Evolutionary conservation across 805 yeast species (phyloP).

Genomic region (Candida coleopterorum): DNA sequence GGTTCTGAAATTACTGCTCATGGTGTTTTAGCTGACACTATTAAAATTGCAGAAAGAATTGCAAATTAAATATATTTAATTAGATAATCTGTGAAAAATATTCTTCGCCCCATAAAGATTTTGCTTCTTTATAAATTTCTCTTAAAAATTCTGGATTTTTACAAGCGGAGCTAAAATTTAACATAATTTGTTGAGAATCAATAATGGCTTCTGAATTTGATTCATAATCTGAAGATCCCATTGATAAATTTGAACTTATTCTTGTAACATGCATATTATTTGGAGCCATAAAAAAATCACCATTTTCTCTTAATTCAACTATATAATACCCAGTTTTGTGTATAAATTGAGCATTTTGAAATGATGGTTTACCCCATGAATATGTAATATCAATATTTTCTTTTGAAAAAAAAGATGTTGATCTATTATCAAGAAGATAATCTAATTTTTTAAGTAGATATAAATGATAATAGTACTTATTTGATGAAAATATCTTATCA

Average conservation of each 20-base stretch:
- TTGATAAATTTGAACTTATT: conserved; percentile 42
- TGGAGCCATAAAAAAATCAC: conserved; percentile 78
- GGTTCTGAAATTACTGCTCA: conserved; percentile 68
- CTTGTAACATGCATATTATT: conserved; percentile 80
- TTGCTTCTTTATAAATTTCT: conserved; percentile 56
- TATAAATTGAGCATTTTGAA: conserved; percentile 81
- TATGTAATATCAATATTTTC: conserved; percentile 63
- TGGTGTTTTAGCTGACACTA: conserved; percentile 91
- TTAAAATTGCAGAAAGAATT: conserved; percentile 87
- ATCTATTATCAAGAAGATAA: conserved; percentile 76
- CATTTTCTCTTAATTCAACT: conserved; percentile 78
- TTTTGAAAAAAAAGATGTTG: conserved; percentile 56
- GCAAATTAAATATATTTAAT: conserved; percentile 33
- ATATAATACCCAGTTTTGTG: conserved; percentile 87
- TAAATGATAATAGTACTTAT: conserved; percentile 71
- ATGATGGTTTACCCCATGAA: conserved; percentile 88
- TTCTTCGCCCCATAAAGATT: conserved; percentile 39
- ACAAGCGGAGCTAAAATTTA: conserved; percentile 62
- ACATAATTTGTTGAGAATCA: conserved; percentile 72
- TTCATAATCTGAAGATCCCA: conserved; percentile 16
- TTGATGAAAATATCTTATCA: conserved; percentile 38
- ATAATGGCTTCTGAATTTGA: conserved; percentile 26
- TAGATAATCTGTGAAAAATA: conserved; percentile 9
- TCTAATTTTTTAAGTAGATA: conserved; percentile 65
- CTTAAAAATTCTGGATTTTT: conserved; percentile 44